Evolutionary conservation across 202 grass and related monocot species (phyloP).

Genomic region (Schoenoplectus tabernaemontani): DNA sequence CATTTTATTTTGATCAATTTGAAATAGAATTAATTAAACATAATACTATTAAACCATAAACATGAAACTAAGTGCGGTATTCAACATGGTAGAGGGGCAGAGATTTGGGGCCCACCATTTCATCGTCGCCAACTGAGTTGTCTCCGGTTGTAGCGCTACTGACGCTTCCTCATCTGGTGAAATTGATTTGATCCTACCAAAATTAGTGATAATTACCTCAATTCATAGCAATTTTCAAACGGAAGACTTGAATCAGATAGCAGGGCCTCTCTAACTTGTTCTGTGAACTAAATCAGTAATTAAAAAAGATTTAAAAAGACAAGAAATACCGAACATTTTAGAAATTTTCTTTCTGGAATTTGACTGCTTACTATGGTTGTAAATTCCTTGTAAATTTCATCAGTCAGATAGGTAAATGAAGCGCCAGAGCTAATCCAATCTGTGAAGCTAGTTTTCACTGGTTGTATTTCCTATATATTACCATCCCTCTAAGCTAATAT

Average conservation of each 20-base stretch:
- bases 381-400: slow-evolving; percentile 44
- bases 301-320: not conserved
- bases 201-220: slow-evolving; percentile 19
- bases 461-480: not conserved
- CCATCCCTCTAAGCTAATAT: slow-evolving; percentile 39
- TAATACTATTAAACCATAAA: not conserved
- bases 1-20: not conserved
- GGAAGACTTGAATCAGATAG: not conserved
- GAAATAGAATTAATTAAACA: not conserved
- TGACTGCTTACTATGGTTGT: slow-evolving; percentile 25
- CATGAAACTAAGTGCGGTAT: not conserved
- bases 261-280: slow-evolving; percentile 21
- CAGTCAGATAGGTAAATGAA: slow-evolving; percentile 49
- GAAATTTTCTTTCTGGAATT: not conserved
- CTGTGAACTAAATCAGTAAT: slow-evolving; percentile 31
- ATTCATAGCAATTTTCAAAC: slow-evolving; percentile 51
- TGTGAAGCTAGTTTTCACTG: slow-evolving; percentile 24
- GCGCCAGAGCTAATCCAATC: slow-evolving; percentile 45
- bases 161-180: not conserved
- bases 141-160: not conserved
- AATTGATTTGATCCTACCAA: slow-evolving; percentile 7
- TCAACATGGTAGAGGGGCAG: slow-evolving; percentile 2
- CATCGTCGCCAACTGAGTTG: not conserved
- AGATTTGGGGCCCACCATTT: slow-evolving; percentile 15
- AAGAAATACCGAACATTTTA: not conserved